Evolutionary conservation across 352 stramenopile genomes (phyloP), one percentile per base, ranked within the genome.

Genomic region (Globisporangium heterothallicum): DNA sequence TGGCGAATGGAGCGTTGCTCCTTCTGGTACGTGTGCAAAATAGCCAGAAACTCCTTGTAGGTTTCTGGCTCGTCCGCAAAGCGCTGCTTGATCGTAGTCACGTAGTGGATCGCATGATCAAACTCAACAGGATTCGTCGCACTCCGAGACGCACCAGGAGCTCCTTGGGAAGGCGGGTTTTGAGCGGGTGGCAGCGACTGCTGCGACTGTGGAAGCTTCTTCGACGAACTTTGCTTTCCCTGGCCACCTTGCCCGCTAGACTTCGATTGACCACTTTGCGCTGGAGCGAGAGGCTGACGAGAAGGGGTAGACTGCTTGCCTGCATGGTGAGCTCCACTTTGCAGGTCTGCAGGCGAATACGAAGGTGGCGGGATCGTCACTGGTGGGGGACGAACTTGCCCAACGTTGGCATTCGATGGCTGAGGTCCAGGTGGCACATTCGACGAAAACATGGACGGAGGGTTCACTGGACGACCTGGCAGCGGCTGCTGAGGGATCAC

Each of bases 21-120:
- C 63, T 99, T 98, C 73, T 99, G 97, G 70, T 99, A 99, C 16
- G 96, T 99, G 74, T 99, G 97, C 46, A 99, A 64, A 63, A 99
- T 99, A 53, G 98, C 96, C 21, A 99, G 70, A 70, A 99, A 99
- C 53, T 98, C 75, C 63, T 98, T 98, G 77, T 99, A 99, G 13
- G 95, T 99, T 64, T 99, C 93, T 0, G 96, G 95, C 57, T 99
- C 92, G 58, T 97, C 85, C 0, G 92, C 86, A 66, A 99, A 99
- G 27, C 96, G 86, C 66, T 98, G 97, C 72, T 99, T 99, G 73
- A 99, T 99, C 8, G 92, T 99, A 9, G 86, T 97, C 58, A 99
- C 97, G 59, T 99, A 99, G 59, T 97, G 96, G 50, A 99, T 99
- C 26, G 97, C 97, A 64, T 99, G 96, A 62, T 99, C 96, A 65